Percentiles rank a stretch among this genome's conserved stretches.
Conservation (phyloP, 306 rosid genomes). For the Pyrus betulifolia region DNA sequence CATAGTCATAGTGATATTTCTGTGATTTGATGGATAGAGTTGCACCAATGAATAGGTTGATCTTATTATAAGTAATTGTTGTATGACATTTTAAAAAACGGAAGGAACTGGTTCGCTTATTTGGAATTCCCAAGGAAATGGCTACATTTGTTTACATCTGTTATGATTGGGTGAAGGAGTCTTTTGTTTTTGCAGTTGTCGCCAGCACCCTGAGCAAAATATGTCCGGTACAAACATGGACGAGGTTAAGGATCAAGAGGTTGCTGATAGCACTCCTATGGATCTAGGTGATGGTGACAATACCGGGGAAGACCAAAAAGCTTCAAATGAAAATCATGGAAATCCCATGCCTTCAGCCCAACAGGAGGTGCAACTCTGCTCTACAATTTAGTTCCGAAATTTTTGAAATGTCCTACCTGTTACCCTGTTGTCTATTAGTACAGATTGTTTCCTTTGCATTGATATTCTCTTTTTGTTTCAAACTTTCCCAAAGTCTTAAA, state of each 20-base stretch:
- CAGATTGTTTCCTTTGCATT: background rate
- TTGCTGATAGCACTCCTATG: constrained; percentile 26
- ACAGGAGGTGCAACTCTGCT: constrained; percentile 50
- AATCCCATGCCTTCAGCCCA: constrained; percentile 62
- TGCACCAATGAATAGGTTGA: background rate
- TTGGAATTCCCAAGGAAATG: background rate
- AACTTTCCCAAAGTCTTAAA: background rate
- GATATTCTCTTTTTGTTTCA: background rate
- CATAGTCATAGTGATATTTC: background rate
- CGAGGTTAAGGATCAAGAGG: constrained; percentile 46
- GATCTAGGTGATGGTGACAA: constrained; percentile 35
- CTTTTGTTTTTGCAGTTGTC: constrained; percentile 10
- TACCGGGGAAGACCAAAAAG: constrained; percentile 36
- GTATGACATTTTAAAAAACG: background rate
- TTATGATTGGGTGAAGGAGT: constrained; percentile 4
- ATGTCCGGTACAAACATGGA: constrained; percentile 52
- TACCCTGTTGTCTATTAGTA: background rate
- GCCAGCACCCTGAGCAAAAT: constrained; percentile 16
- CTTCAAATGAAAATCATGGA: constrained; percentile 28
- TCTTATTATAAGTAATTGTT: background rate
- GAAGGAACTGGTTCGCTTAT: background rate
- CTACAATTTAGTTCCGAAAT: background rate
- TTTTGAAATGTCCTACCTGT: background rate
- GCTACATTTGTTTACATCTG: background rate
- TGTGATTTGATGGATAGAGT: background rate